Percentiles rank a stretch among this genome's conserved stretches.
These are phyloP conservation scores for Ephemerocybe angulata DNA, from an alignment of 768 basidiomycete species.

Conservation along the genomic window DNA sequence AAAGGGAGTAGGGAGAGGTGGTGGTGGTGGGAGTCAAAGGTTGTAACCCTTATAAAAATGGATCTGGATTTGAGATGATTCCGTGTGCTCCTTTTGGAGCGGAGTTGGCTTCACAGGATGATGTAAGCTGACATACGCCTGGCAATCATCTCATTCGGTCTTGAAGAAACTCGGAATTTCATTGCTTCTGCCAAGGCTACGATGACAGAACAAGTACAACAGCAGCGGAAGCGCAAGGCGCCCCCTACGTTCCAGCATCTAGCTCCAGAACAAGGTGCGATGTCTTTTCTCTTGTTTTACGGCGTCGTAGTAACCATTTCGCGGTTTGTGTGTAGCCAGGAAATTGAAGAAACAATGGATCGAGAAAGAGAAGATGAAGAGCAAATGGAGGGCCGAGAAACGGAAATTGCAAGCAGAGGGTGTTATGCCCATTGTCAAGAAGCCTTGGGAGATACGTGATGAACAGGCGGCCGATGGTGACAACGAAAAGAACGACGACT, in stretches of 20 bases:
- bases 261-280: constrained; percentile 53
- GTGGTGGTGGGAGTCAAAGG: constrained; percentile 27
- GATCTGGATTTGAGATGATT: constrained; percentile 9
- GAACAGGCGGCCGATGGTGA: not conserved
- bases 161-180: constrained; percentile 17
- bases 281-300: not conserved
- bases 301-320: not conserved
- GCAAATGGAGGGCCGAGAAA: constrained; percentile 74
- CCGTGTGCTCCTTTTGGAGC: constrained; percentile 5
- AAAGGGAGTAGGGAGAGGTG: constrained; percentile 48
- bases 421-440: constrained; percentile 12
- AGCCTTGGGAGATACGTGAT: constrained; percentile 17
- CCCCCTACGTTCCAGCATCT: constrained; percentile 72
- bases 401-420: constrained; percentile 34
- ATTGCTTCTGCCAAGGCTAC: constrained; percentile 17
- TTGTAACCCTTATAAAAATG: constrained; percentile 20
- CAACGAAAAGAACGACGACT: not conserved
- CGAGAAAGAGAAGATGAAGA: constrained; percentile 69
- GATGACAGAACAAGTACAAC: not conserved
- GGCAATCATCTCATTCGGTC: constrained; percentile 9
- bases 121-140: constrained; percentile 21
- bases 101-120: constrained; percentile 18
- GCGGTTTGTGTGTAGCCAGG: constrained; percentile 48
- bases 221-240: constrained; percentile 43
- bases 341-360: constrained; percentile 82